phyloP scores from a whole-genome alignment of 2,329 filamentous ascomycete species.

The Colletotrichum sp. region DNA sequence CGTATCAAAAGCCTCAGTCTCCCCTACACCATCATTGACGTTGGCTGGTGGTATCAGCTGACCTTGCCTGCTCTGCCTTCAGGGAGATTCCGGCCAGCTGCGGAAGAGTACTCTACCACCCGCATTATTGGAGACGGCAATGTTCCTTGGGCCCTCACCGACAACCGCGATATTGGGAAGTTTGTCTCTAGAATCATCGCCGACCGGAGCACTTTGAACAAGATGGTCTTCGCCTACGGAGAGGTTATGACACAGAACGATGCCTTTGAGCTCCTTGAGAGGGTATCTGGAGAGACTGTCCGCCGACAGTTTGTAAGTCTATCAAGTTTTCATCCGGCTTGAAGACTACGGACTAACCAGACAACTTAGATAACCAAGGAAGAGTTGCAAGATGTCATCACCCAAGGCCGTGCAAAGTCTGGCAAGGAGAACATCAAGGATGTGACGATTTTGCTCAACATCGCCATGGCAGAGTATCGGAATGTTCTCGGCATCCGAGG shows the following conservation, averaged over 20 bases:
- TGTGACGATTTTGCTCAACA: neutral
- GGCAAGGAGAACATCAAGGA: neutral
- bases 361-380: neutral
- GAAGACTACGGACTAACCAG: neutral
- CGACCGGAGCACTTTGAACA: neutral
- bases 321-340: neutral
- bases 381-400: neutral
- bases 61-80: neutral
- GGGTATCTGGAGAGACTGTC: neutral
- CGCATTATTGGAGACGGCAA: neutral
- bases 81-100: fast-evolving
- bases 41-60: neutral
- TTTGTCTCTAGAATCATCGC: neutral
- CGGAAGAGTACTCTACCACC: neutral
- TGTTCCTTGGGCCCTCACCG: fast-evolving
- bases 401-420: neutral
- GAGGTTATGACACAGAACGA: neutral
- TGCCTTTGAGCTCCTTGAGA: neutral
- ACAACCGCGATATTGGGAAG: neutral
- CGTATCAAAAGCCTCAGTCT: neutral
- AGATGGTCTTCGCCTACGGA: neutral
- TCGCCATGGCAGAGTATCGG: neutral
- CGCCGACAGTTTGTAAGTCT: fast-evolving
- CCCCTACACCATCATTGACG: neutral
- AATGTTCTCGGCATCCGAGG: neutral